Evolutionary conservation across 495 filamentous ascomycete genomes (phyloP).

Genomic region (Evernia prunastri): DNA sequence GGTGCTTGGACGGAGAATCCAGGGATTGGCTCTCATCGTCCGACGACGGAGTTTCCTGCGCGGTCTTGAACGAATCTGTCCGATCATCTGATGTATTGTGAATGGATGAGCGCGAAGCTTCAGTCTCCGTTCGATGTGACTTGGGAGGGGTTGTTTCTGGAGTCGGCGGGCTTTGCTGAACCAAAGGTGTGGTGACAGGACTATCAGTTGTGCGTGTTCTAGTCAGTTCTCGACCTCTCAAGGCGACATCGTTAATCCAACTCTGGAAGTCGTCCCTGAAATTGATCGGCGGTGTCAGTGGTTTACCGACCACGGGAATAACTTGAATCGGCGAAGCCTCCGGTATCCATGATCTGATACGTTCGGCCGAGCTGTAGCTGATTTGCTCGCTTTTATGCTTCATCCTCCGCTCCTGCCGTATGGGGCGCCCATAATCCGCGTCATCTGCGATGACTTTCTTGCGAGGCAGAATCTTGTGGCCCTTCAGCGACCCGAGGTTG

Average conservation of each 20-base stretch:
- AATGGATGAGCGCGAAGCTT: conserved; percentile 36
- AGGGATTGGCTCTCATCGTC: conserved; percentile 56
- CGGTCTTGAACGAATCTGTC: conserved; percentile 68
- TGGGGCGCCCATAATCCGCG: conserved; percentile 3
- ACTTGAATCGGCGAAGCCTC: conserved; percentile 17
- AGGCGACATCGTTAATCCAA: conserved; percentile 21
- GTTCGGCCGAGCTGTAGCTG: conserved; percentile 18
- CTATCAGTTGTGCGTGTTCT: conserved; percentile 23
- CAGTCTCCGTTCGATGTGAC: conserved; percentile 39
- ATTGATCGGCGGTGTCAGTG: conserved; percentile 26
- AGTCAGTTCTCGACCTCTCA: conserved; percentile 6
- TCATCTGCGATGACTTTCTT: conserved; percentile 5
- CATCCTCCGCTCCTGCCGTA: conserved; percentile 9
- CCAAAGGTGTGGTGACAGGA: conserved; percentile 47
- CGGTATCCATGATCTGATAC: conserved; percentile 26
- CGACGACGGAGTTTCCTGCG: conserved; percentile 56
- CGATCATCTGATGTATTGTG: conserved; percentile 46
- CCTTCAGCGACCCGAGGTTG: conserved; percentile 17
- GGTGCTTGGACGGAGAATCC: conserved; percentile 37
- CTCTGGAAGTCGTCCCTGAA: conserved; percentile 23
- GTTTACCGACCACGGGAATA: conserved; percentile 13
- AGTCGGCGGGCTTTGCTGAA: conserved; percentile 63
- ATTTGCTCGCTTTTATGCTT: conserved; percentile 18
- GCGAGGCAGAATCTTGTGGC: conserved; percentile 17
- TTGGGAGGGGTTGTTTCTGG: conserved; percentile 67